Conservation (phyloP, 148 eudicot species). For the Amaranthus palmeri region DNA sequence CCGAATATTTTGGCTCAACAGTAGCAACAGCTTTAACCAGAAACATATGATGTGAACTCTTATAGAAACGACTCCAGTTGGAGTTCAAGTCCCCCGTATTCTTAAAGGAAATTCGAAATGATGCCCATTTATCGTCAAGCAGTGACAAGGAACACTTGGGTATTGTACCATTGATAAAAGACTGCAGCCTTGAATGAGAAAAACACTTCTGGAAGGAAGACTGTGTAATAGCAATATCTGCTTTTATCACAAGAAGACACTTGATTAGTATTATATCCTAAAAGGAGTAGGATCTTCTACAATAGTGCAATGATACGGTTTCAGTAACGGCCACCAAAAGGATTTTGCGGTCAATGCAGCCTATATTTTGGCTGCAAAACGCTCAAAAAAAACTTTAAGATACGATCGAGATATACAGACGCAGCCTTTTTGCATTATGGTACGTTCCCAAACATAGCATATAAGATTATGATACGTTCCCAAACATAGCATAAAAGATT, state of each 20-base stretch:
- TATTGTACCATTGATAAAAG: constrained; percentile 27
- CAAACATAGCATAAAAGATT: too few species aligned
- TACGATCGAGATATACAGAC: not conserved
- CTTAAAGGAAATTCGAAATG: constrained; percentile 37
- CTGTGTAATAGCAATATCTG: constrained; percentile 77
- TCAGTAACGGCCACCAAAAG: too few species aligned
- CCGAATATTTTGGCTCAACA: constrained; percentile 41
- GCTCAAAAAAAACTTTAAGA: not conserved
- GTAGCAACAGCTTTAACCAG: constrained; percentile 65
- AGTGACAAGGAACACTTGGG: constrained; percentile 21
- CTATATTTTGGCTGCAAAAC: not conserved
- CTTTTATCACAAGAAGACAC: constrained; percentile 8
- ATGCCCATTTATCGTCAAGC: constrained; percentile 34
- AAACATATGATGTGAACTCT: constrained; percentile 28
- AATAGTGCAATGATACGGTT: constrained; percentile 3
- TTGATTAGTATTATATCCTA: not conserved
- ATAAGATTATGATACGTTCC: too few species aligned
- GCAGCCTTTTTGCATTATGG: too few species aligned
- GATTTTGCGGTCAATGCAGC: not conserved
- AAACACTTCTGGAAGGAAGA: constrained; percentile 38
- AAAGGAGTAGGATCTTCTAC: not conserved
- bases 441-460: too few species aligned
- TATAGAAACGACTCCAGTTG: constrained; percentile 18
- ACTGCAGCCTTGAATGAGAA: constrained; percentile 35
- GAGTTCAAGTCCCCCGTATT: constrained; percentile 26